Base-by-base conservation (phyloP, 1,284 basidiomycete species). In the Pascua guehoae region DNA sequence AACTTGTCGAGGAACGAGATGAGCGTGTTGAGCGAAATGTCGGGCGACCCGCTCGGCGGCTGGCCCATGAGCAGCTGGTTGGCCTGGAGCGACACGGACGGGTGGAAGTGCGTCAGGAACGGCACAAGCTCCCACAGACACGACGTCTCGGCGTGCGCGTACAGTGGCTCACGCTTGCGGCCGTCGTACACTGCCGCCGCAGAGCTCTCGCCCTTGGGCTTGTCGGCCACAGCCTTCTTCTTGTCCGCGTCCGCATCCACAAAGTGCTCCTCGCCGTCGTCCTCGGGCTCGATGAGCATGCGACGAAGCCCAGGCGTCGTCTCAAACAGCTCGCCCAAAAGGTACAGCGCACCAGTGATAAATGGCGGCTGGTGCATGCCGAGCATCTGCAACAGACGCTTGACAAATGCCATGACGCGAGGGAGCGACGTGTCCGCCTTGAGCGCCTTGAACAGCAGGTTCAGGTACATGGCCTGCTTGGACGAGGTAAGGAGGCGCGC, bases 381-480 rank as follows among this genome's bases (percentile, higher is more conserved):
- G 41, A 98, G 79, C 47, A 94, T 81, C 78, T 98, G 95, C 36
- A 94, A 81, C 49, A 97, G 86, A 52, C 96, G 81, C 72, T 91
- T 86, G 44, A 97, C 84, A 57, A 98, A 86, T 0, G 92, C 91
- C 74, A 86, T 86, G 10, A 89, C 83, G 16, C 92, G 82, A 5
- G 70, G 53, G 0, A 75, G 64, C 52, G 85, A 85, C 12, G 75
- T 74, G 69, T 97, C 95, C 4, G 82, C 82, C 76, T 96, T 96
- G 66, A 98, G 79, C 15, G 91, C 87, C 72, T 92, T 95, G 84
- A 96, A 95, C 17, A 98, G 77, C 17, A 99, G 79, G 74, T 98
- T 98, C 64, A 99, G 84, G 75, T 97, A 98, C 87, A 98, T 91
- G 9, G 94, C 91, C 74, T 98, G 93, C 74, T 98, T 98, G 37